These are phyloP conservation scores for Pythium angustatum DNA, from an alignment of 352 stramenopile genomes.

Conservation along the genomic window DNA sequence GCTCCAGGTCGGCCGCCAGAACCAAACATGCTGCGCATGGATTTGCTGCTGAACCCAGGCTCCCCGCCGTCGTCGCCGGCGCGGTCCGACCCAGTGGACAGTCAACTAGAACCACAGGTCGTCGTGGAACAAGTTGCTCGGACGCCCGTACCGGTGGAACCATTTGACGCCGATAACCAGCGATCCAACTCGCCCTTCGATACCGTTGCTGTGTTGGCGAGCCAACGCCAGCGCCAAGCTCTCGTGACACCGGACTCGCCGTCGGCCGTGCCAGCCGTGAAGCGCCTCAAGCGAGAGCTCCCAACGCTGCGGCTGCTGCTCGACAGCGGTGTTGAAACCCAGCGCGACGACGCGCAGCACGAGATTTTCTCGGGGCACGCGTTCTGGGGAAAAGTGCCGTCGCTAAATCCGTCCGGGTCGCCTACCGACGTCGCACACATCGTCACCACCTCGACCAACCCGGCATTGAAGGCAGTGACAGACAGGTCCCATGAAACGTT, in stretches of 20 bases:
- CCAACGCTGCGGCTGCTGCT: constrained; percentile 22
- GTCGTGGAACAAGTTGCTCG: too few relatives aligned
- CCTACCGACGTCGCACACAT: constrained; percentile 13
- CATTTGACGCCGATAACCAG: background rate
- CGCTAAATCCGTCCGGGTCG: constrained; percentile 14
- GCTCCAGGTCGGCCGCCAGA: too few relatives aligned
- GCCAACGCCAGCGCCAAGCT: background rate
- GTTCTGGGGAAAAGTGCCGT: constrained; percentile 26
- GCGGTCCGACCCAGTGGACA: background rate
- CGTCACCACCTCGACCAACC: background rate
- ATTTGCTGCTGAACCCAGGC: constrained; percentile 27
- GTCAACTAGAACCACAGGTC: background rate
- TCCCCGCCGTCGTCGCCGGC: constrained; percentile 21
- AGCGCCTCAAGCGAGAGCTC: constrained; percentile 19
- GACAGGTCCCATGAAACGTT: background rate
- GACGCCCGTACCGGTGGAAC: background rate
- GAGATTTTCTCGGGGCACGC: constrained; percentile 30
- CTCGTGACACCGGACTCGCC: background rate
- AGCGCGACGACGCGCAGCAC: constrained; percentile 23
- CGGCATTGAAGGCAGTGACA: background rate
- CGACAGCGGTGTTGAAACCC: constrained; percentile 20
- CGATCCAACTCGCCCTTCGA: background rate
- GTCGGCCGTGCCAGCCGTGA: constrained; percentile 7
- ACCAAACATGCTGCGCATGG: constrained; percentile 27
- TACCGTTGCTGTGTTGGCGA: background rate